Base-by-base conservation (phyloP, 768 basidiomycete genomes). In the Tricholomella constricta region DNA sequence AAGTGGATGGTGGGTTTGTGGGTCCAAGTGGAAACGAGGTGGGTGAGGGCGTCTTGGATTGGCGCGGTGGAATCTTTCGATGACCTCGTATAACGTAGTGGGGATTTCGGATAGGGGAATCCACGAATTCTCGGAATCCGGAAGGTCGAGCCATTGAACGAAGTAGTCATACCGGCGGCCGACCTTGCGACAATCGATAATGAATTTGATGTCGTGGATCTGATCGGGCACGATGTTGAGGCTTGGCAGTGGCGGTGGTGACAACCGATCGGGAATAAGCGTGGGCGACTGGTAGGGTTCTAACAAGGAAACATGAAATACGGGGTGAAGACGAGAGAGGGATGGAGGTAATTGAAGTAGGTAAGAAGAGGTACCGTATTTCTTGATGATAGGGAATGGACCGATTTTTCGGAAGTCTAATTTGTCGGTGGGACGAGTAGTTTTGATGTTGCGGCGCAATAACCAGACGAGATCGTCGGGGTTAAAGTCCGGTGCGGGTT, bases 111-210 rank as follows among this genome's bases (percentile, higher is more conserved):
- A 51, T 11, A 48, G 34, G 3, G 45, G 49, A 41, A 55, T 31
- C 57, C 57, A 58, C n/a, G 57, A 58, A 29, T 58, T 45, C 44
- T 52, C 53, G 20, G 57, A 55, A 20, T 58, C 45, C 3, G 38
- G 32, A 10, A n/a, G 17, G 20, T 52, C 19, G 14, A 23, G 20
- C 50, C 47, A 49, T 6, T 49, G 41, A n/a, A 55, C 41, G n/a
- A 49, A 49, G n/a, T 49, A 49, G 14, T 49, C 41, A n/a, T 48
- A 57, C 2, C 43, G 45, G 2, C 25, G 41, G 0, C 51, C 51
- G 26, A 57, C 20, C 29, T 57, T 57, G 14, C 35, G 27, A 17
- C 19, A 41, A 35, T 58, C 48, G 4, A 54, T 45, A 25, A 58
- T 46, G 1, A 37, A 17, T 6, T 4, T 1, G 8, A 52, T 48